A percentile compares a stretch with the other conserved stretches of the same genome.
Evolutionary conservation across 768 basidiomycete genomes (phyloP).

Genomic region (Pleurotus tuoliensis): DNA sequence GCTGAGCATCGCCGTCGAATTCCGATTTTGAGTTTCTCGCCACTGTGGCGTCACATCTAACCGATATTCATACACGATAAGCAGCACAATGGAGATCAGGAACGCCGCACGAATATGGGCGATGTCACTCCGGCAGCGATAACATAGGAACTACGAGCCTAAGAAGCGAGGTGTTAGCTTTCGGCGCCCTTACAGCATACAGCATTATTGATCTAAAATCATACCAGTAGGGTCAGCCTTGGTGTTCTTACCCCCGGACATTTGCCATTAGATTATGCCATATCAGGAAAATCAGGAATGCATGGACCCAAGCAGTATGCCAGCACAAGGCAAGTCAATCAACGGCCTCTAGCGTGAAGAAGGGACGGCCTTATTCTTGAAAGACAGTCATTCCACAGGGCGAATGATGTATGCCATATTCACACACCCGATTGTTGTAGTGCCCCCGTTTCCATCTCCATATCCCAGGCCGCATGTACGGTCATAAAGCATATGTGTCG

Average conservation of each 20-base stretch:
- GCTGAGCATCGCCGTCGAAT: background rate
- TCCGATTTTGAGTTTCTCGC: constrained; percentile 5
- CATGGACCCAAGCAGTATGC: constrained; percentile 1
- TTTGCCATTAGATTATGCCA: constrained; percentile 5
- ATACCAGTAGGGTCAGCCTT: constrained; percentile 5
- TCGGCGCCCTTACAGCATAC: constrained; percentile 9
- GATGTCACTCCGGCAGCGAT: constrained; percentile 4
- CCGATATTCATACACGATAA: constrained; percentile 2
- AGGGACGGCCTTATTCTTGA: constrained; percentile 6
- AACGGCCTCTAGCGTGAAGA: constrained; percentile 2
- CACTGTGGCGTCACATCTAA: constrained; percentile 7
- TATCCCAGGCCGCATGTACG: background rate
- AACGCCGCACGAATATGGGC: constrained; percentile 3
- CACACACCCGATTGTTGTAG: constrained; percentile 4
- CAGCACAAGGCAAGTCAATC: constrained; percentile 1
- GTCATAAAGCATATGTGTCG: no score
- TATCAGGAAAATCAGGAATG: constrained; percentile 8
- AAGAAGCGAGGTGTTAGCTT: constrained; percentile 8
- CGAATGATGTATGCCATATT: constrained; percentile 5
- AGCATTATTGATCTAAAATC: constrained; percentile 5
- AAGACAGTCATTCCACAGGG: constrained; percentile 5
- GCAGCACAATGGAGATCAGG: constrained; percentile 9
- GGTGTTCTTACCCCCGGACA: background rate
- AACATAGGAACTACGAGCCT: constrained; percentile 8
- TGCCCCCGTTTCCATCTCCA: constrained; percentile 1